Base-by-base conservation (phyloP, 2,329 filamentous ascomycete species). In the Nigrograna mackinnonii region DNA sequence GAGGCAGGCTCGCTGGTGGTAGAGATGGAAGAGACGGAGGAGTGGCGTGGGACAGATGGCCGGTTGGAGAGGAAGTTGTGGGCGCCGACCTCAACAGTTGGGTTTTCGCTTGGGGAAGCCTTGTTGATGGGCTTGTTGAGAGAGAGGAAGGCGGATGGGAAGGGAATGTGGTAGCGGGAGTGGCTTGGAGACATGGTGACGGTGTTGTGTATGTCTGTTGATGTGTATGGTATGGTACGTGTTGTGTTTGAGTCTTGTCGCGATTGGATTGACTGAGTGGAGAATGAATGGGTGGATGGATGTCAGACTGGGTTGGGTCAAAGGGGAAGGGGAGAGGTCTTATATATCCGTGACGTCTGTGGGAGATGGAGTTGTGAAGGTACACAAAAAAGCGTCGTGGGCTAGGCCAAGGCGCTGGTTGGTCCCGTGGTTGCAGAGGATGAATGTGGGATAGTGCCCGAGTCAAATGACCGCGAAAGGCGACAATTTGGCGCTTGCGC, bases 21-120 rank as follows among this genome's bases (percentile, higher is more conserved):
- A 43, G 54, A 58, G 41, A 49, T 47, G 44, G 60, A 64, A 7
- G 55, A 60, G 44, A 64, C 37, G 17, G 62, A 66, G 31, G 52
- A 39, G 50, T 62, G 55, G 49, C 62, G 57, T 3, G 50, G 38
- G 35, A 49, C 42, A 35, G 18, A 19, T 19, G 58, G 40, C 19
- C 54, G 55, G 62, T 67, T 67, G 58, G 62, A 66, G 58, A 67
- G 64, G 60, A 67, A 67, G 46, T 50, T 52, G 58, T 67, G 62
- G 53, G 53, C 39, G 53, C 53, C 34, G 44, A 55, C 44, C 49
- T 57, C 45, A 50, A 54, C 31, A 47, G 56, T 46, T 44, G 57
- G 36, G 49, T 18, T 30, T 28, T 33, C 17, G 30, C 33, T 28
- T 22, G 30, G 21, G 24, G 22, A 22, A 12, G 50, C 30, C 46